A percentile compares a stretch with the other conserved stretches of the same genome.
phyloP scores from a whole-genome alignment of 257 asterid genomes.

The Avicennia marina region DNA sequence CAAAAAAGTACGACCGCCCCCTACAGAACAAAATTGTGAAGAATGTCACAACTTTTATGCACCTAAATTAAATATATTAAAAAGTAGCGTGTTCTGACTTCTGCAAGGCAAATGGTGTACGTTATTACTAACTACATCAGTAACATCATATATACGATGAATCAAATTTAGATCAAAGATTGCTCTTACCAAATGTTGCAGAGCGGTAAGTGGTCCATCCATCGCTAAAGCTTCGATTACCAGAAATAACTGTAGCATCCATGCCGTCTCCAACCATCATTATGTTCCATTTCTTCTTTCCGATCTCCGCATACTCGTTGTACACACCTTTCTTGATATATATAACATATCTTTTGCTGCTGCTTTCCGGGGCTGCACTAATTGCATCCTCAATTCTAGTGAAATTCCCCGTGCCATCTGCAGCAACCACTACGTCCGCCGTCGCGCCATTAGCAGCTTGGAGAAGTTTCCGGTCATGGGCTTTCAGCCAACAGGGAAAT shows the following conservation, averaged over 20 bases:
- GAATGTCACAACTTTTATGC: too few species aligned
- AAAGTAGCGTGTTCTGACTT: too few species aligned
- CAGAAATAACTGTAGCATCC: slow-evolving; percentile 53
- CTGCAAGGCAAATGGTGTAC: too few species aligned
- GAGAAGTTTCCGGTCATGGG: slow-evolving; percentile 35
- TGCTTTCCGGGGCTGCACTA: slow-evolving; percentile 36
- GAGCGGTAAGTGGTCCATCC: slow-evolving; percentile 67
- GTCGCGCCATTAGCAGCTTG: slow-evolving; percentile 20
- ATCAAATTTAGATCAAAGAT: not conserved
- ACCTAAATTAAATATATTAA: too few species aligned
- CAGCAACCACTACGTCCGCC: slow-evolving; percentile 49
- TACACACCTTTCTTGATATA: slow-evolving; percentile 57
- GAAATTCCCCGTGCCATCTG: slow-evolving; percentile 55
- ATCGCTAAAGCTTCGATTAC: slow-evolving; percentile 45
- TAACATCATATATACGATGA: too few species aligned
- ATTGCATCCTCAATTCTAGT: slow-evolving; percentile 39
- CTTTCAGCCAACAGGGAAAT: slow-evolving; percentile 48
- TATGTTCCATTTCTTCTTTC: slow-evolving; percentile 60
- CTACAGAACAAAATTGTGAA: too few species aligned
- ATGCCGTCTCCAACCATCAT: slow-evolving; percentile 68
- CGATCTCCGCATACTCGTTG: slow-evolving; percentile 46
- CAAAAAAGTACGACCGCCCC: too few species aligned
- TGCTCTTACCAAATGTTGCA: slow-evolving; percentile 70
- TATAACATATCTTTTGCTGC: slow-evolving; percentile 37
- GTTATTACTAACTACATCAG: too few species aligned